Conservation (phyloP, 179 eudicot genomes). For the Heliamphora pulchella region DNA sequence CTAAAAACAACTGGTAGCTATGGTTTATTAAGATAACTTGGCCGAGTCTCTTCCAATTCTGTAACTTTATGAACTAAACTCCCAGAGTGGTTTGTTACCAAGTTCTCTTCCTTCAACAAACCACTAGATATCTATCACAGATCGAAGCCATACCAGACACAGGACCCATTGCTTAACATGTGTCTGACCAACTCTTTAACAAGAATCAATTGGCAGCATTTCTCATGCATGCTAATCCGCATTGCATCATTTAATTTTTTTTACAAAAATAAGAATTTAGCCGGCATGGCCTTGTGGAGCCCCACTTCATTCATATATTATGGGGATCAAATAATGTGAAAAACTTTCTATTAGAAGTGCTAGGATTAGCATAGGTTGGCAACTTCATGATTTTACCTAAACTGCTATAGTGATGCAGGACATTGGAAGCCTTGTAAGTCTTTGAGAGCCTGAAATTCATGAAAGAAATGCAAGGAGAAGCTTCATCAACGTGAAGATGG, state of each 20-base stretch:
- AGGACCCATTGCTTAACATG: not conserved
- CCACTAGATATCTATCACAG: not conserved
- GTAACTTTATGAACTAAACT: not conserved
- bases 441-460: no score
- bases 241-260: not conserved
- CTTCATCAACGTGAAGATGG: no score
- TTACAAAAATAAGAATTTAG: not conserved
- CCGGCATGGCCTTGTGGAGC: not conserved
- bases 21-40: no score
- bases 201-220: not conserved
- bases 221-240: not conserved
- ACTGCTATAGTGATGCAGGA: no score
- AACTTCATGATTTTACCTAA: no score
- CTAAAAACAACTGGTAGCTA: no score
- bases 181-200: not conserved
- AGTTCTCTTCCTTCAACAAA: not conserved
- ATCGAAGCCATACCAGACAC: not conserved
- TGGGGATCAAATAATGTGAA: not conserved
- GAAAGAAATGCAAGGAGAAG: no score
- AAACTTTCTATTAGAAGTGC: not conserved
- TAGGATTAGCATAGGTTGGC: no score
- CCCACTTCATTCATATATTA: not conserved
- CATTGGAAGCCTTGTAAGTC: no score
- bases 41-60: not conserved
- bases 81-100: not conserved